Conservation (phyloP, 768 basidiomycete genomes). For the Lactarius trivialis region DNA sequence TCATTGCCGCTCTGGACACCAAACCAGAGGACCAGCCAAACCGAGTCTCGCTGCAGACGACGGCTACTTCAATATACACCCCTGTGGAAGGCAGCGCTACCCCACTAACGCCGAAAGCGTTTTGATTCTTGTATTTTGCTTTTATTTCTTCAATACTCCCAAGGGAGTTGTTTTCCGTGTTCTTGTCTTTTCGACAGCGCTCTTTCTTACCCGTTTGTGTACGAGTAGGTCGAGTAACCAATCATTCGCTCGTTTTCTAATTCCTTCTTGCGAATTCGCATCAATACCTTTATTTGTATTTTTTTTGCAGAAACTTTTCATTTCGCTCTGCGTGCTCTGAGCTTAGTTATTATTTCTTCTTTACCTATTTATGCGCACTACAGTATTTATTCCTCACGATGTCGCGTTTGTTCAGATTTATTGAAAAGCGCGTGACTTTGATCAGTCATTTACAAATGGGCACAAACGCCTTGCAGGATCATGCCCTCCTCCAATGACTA, state of each 20-base stretch:
- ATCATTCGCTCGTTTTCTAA: background rate
- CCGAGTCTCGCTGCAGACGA: constrained; percentile 10
- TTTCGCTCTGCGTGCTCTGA: constrained; percentile 11
- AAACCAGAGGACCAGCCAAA: background rate
- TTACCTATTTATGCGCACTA: constrained; percentile 17
- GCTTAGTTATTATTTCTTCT: constrained; percentile 3
- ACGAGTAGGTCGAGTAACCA: background rate
- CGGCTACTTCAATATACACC: constrained; percentile 2
- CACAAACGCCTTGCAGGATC: background rate
- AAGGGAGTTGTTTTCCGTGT: background rate
- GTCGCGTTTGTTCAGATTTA: background rate
- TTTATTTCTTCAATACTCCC: background rate
- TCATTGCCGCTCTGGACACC: constrained; percentile 19
- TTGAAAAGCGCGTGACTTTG: background rate
- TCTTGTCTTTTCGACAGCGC: background rate
- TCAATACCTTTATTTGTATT: constrained; percentile 14
- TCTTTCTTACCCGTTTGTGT: constrained; percentile 3
- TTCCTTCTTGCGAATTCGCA: constrained; percentile 12
- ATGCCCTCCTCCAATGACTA: background rate
- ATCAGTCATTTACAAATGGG: background rate
- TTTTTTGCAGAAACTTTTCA: background rate
- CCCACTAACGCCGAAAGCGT: constrained; percentile 15
- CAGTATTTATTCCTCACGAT: too few species aligned
- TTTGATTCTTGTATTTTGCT: constrained; percentile 7
- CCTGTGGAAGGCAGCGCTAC: background rate